Evolutionary conservation across 1,284 basidiomycete genomes (phyloP).

Genomic region (Trametes sp.): DNA sequence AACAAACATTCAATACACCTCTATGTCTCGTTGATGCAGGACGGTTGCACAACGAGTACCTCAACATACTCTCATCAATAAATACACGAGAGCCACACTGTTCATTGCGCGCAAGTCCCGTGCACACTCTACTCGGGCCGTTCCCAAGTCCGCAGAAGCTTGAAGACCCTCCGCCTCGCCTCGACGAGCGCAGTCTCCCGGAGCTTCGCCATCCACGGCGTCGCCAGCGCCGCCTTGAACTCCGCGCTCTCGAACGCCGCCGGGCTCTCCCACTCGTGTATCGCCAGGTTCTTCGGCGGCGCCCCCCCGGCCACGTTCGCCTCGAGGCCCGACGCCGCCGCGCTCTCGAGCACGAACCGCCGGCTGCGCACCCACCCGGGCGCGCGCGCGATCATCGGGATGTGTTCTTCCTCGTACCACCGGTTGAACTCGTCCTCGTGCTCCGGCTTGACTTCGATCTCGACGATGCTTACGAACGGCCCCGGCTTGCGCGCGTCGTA

Average conservation of each 20-base stretch:
- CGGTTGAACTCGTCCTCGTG: conserved; percentile 50
- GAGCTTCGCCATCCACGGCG: conserved; percentile 41
- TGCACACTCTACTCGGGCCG: not conserved
- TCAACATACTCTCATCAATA: too few species aligned
- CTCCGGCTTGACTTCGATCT: conserved; percentile 43
- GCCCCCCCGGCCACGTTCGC: conserved; percentile 23
- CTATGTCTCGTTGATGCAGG: too few species aligned
- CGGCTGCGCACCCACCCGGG: conserved; percentile 47
- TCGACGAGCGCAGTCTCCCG: conserved; percentile 17
- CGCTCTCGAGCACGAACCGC: conserved; percentile 44
- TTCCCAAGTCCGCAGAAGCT: conserved; percentile 21
- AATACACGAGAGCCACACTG: too few species aligned
- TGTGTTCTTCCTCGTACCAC: conserved; percentile 48
- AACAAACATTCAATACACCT: too few species aligned
- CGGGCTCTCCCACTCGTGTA: conserved; percentile 44
- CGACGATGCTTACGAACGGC: conserved; percentile 43
- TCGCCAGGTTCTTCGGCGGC: conserved; percentile 43
- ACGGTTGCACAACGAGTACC: too few species aligned
- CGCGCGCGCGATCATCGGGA: conserved; percentile 41
- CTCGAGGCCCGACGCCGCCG: conserved; percentile 26
- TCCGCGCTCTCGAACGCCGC: conserved; percentile 36
- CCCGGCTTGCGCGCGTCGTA: conserved; percentile 41
- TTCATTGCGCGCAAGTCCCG: too few species aligned
- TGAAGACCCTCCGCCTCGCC: conserved; percentile 14
- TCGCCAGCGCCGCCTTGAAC: conserved; percentile 40